Conservation (phyloP, 2,329 filamentous ascomycete genomes). For the Biscogniauxia marginata region DNA sequence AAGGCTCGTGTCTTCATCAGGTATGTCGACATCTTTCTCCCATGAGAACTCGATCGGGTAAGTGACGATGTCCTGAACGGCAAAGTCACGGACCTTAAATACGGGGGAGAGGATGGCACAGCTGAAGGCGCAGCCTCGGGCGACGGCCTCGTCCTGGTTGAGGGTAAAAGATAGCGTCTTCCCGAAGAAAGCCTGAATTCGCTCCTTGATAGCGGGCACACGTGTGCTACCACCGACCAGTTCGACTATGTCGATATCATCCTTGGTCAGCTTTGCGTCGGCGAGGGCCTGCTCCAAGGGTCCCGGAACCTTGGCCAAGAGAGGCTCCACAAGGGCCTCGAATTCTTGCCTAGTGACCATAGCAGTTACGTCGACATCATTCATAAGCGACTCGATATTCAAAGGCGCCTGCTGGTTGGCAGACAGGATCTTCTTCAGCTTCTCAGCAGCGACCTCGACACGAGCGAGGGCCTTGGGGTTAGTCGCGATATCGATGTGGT, state of each 20-base stretch:
- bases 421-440: conserved; percentile 97
- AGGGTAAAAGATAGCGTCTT: conserved; percentile 93
- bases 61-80: conserved; percentile 94
- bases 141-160: conserved; percentile 97
- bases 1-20: conserved; percentile 95
- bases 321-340: conserved; percentile 83
- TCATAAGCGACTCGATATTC: conserved; percentile 98
- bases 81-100: conserved; percentile 98
- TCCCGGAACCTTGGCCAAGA: conserved; percentile 68
- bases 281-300: conserved; percentile 89
- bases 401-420: conserved; percentile 90
- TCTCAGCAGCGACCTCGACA: conserved; percentile 86
- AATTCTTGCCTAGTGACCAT: conserved; percentile 94
- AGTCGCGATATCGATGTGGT: conserved; percentile 91
- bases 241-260: conserved; percentile 92
- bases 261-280: conserved; percentile 86
- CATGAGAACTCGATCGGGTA: conserved; percentile 98
- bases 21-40: conserved; percentile 98
- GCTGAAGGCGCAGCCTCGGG: conserved; percentile 93
- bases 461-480: conserved; percentile 89
- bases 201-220: conserved; percentile 88
- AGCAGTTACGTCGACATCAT: conserved; percentile 86
- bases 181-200: conserved; percentile 86
- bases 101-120: conserved; percentile 96
- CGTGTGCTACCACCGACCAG: conserved; percentile 93